A percentile compares a stretch with the other conserved stretches of the same genome.
Conservation (phyloP, 1,139 yeast species). For the Geotrichum fermentans region DNA sequence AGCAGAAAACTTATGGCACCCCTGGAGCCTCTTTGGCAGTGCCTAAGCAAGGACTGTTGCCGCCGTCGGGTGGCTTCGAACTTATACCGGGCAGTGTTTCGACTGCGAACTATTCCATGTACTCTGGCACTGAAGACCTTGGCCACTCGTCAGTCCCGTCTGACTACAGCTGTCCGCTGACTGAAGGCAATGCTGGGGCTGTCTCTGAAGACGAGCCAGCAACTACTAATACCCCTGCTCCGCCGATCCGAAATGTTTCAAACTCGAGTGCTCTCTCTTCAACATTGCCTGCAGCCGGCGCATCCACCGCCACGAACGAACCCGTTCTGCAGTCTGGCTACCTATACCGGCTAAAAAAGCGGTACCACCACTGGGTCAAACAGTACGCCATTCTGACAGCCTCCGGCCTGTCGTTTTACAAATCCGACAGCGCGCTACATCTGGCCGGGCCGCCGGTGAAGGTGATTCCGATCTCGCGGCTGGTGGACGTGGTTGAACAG, state of each 20-base stretch:
- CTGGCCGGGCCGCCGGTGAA: conserved; percentile 31
- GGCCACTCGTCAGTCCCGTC: background rate
- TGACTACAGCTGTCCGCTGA: background rate
- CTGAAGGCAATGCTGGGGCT: too few relatives aligned
- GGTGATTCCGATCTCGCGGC: conserved; percentile 33
- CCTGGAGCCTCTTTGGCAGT: background rate
- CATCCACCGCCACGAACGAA: background rate
- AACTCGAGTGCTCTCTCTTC: background rate
- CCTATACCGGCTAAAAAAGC: conserved; percentile 41
- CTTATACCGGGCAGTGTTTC: background rate
- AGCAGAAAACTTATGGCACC: background rate
- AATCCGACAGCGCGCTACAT: conserved; percentile 29
- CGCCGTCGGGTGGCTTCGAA: background rate
- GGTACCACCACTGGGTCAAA: conserved; percentile 48
- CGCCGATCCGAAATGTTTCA: background rate
- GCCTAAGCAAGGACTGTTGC: background rate
- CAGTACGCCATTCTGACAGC: conserved; percentile 46
- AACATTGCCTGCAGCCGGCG: background rate
- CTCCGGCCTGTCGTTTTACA: conserved; percentile 43
- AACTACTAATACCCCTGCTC: background rate
- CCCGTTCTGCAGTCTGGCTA: conserved; percentile 34
- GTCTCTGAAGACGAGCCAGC: background rate
- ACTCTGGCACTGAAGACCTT: background rate
- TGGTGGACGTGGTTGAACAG: conserved; percentile 52
- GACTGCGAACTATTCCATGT: background rate